These are phyloP conservation scores for Mortierella sp. DNA, from an alignment of 371 early-diverging fungal species.

Conservation along the genomic window DNA sequence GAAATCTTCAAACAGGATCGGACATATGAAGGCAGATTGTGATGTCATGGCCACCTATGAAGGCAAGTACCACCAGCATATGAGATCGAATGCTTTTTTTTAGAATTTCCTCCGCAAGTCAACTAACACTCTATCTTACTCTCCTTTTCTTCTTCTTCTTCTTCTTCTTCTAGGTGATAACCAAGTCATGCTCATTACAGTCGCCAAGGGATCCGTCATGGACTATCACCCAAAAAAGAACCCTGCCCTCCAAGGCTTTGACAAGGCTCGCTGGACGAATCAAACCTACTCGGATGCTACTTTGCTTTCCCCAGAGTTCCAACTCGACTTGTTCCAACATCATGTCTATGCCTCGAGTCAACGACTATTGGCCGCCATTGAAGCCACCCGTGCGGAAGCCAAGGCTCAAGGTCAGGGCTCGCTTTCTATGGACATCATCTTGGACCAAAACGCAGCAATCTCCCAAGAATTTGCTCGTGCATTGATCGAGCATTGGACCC, in stretches of 20 bases:
- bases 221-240: slow-evolving; percentile 10
- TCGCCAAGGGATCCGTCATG: slow-evolving; percentile 18
- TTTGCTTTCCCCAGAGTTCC: slow-evolving; percentile 16
- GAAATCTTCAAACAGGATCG: slow-evolving; percentile 21
- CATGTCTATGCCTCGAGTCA: slow-evolving; percentile 13
- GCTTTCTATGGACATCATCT: slow-evolving; percentile 2
- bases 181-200: slow-evolving; percentile 22
- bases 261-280: slow-evolving; percentile 1
- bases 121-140: not conserved
- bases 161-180: slow-evolving; percentile 6
- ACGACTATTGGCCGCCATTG: slow-evolving; percentile 12
- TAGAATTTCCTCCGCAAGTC: too few relatives aligned
- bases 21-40: slow-evolving; percentile 21
- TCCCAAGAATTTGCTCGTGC: slow-evolving; percentile 29
- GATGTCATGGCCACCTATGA: slow-evolving; percentile 28
- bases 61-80: not conserved
- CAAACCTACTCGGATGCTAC: slow-evolving; percentile 12
- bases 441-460: slow-evolving; percentile 14
- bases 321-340: slow-evolving; percentile 23
- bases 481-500: slow-evolving; percentile 18
- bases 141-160: too few relatives aligned
- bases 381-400: not conserved
- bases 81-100: too few relatives aligned
- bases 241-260: slow-evolving; percentile 5
- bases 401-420: not conserved